phyloP scores from a whole-genome alignment of 176 grass and related monocot species.

The Musa beccarii region DNA sequence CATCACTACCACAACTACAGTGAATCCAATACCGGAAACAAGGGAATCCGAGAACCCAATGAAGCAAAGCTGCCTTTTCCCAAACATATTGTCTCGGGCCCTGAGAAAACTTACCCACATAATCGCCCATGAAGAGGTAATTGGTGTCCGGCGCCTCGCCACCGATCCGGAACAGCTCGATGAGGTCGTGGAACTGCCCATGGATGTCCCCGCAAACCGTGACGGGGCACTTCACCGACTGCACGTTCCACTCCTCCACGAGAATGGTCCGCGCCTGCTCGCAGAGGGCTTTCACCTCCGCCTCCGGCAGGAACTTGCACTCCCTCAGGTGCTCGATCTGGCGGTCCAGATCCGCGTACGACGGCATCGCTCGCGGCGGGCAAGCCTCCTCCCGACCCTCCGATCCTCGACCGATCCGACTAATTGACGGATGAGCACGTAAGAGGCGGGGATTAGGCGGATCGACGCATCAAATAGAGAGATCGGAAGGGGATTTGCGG shows the following conservation, averaged over 20 bases:
- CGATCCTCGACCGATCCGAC: background rate
- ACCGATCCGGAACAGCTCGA: slow-evolving; percentile 8
- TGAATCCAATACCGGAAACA: no score
- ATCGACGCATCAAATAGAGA: background rate
- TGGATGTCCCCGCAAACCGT: slow-evolving; percentile 2
- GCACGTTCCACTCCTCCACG: slow-evolving; percentile 9
- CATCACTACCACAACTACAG: no score
- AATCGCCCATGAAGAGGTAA: slow-evolving; percentile 7
- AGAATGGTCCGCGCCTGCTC: slow-evolving; percentile 2
- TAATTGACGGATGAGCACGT: background rate
- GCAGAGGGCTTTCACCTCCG: slow-evolving; percentile 4
- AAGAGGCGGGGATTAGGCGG: background rate
- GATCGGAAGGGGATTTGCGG: background rate
- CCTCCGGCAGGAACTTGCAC: slow-evolving; percentile 8
- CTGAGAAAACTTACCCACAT: slow-evolving; percentile 5
- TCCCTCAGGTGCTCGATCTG: slow-evolving; percentile 4
- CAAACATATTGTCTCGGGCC: background rate
- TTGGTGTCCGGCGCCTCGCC: background rate
- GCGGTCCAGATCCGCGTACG: slow-evolving; percentile 5
- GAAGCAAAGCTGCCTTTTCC: background rate
- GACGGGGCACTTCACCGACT: slow-evolving; percentile 5
- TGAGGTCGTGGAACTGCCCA: background rate
- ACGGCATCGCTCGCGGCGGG: background rate
- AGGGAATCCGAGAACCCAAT: background rate
- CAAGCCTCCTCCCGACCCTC: background rate